Evolutionary conservation across 768 basidiomycete genomes (phyloP).

Genomic region (Candolleomyces aberdarensis): DNA sequence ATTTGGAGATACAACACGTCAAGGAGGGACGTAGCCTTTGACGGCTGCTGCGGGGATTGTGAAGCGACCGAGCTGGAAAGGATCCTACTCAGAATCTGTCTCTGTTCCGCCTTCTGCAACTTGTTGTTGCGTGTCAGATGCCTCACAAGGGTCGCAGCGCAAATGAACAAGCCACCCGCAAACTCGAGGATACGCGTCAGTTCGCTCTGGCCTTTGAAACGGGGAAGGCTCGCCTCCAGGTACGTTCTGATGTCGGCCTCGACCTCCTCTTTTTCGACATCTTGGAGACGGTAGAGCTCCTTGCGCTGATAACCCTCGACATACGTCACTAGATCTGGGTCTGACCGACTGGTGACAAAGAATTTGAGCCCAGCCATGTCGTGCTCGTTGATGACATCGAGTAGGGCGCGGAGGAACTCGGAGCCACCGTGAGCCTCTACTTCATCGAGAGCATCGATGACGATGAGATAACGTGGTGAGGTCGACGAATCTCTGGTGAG

Average conservation of each 20-base stretch:
- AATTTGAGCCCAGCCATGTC: slow-evolving; percentile 17
- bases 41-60: not conserved
- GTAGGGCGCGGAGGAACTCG: slow-evolving; percentile 13
- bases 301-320: slow-evolving; percentile 4
- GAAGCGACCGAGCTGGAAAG: too few species aligned
- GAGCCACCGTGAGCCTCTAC: slow-evolving; percentile 12
- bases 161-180: slow-evolving; percentile 24
- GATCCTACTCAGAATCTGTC: not conserved
- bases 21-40: slow-evolving; percentile 4
- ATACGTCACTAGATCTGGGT: slow-evolving; percentile 12
- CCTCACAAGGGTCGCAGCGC: slow-evolving; percentile 22
- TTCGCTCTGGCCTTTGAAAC: not conserved
- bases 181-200: slow-evolving; percentile 11
- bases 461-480: slow-evolving; percentile 13
- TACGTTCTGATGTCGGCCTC: slow-evolving; percentile 3
- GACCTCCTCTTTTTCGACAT: slow-evolving; percentile 3
- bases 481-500: slow-evolving; percentile 1
- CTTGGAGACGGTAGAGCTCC: slow-evolving; percentile 6
- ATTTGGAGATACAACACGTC: slow-evolving; percentile 15
- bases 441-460: slow-evolving; percentile 22
- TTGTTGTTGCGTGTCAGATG: slow-evolving; percentile 6
- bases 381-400: slow-evolving; percentile 9
- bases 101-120: not conserved
- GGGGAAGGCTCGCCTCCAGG: slow-evolving; percentile 1
- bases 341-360: slow-evolving; percentile 19